These are phyloP conservation scores for Wilcoxina mikolae DNA, from an alignment of 495 filamentous ascomycete species.

Conservation along the genomic window DNA sequence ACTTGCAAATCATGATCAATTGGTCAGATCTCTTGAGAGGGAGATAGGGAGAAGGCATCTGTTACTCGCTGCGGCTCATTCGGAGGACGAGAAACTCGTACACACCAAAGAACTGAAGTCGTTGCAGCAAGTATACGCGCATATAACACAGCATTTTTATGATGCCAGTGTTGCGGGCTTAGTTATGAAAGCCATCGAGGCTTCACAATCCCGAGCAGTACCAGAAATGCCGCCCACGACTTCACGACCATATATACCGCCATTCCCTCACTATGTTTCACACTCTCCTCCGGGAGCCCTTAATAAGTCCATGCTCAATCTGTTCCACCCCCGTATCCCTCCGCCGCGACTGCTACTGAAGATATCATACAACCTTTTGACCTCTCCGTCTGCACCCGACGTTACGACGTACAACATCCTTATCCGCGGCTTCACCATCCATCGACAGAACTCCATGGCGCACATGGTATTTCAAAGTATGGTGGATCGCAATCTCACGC, in stretches of 20 bases:
- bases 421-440: slow-evolving; percentile 41
- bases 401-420: slow-evolving; percentile 54
- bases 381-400: slow-evolving; percentile 41
- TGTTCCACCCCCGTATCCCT: slow-evolving; percentile 18
- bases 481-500: slow-evolving; percentile 12
- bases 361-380: slow-evolving; percentile 53
- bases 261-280: slow-evolving; percentile 19
- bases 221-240: neutral
- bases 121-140: neutral
- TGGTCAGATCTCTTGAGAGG: slow-evolving; percentile 2
- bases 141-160: slow-evolving; percentile 15
- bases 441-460: slow-evolving; percentile 38
- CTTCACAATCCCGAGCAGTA: neutral
- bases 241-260: slow-evolving; percentile 17
- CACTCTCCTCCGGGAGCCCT: slow-evolving; percentile 3
- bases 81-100: neutral
- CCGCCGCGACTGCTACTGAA: slow-evolving; percentile 28
- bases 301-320: slow-evolving; percentile 16
- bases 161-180: neutral
- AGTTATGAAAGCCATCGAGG: neutral
- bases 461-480: slow-evolving; percentile 33
- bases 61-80: neutral
- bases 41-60: slow-evolving; percentile 2
- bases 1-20: neutral
- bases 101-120: neutral